Base-by-base conservation (phyloP, 1,284 basidiomycete species). In the Neolentinus lepideus region DNA sequence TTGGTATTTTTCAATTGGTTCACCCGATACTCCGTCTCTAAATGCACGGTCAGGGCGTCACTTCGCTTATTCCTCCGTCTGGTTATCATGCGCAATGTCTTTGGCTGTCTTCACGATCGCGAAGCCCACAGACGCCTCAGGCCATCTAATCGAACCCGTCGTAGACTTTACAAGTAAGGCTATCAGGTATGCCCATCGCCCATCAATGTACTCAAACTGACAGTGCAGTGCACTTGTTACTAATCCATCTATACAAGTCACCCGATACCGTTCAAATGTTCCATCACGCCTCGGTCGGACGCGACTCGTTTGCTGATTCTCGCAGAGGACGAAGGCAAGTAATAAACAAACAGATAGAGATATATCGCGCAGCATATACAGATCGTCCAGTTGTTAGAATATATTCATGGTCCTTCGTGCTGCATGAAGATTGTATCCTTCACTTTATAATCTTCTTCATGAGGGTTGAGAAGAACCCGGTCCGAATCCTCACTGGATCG, bases 251-350 rank as follows among this genome's bases (percentile, higher is more conserved):
- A 31, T 2, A 57, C 56, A 43, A 86, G 84, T 61, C 81, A 83
- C 60, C 83, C 83, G 3, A 78, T 75, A 58, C 77, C 81, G 4
- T 86, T 82, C 69, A 75, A 77, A 61, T 86, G 84, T 60, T 63
- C 70, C 14, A 76, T 86, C 60, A 78, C 71, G 60, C 83, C 84
- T 12, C 77, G 84, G 21, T 84, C 83, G 0, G 71, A 75, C 38
- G 76, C 74, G 59, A 76, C 81, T 1, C 65, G 78, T 50, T 71
- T 73, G 24, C 65, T 85, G 22, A 80, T 85, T 52, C 74, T 77
- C 45, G 47, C 47, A 4, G 8, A 43, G 16, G 19, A 43, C n/a
- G 38, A 43, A 43, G 16, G 3, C n/a, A 43, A 43, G 19, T 43
- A 43, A 16, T 16, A 43, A 4, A 31, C n/a, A n/a, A n/a, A n/a